Evolutionary conservation across 257 asterid genomes (phyloP), one percentile per base, ranked within the genome.

Genomic region (Rubia yunnanensis): DNA sequence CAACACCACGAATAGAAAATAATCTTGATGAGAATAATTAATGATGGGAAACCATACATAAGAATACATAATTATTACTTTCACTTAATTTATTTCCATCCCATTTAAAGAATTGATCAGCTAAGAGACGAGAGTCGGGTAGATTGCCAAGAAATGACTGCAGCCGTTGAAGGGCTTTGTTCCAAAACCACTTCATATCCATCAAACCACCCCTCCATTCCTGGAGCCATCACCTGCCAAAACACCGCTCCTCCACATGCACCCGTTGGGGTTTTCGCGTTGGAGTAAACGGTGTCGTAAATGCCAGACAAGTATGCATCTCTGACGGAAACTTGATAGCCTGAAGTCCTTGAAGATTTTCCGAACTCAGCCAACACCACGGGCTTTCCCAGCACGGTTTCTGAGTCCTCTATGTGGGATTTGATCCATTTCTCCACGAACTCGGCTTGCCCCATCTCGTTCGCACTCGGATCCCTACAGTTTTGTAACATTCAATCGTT

Each of bases 111-210:
- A 24, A 23, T 53, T 2, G 9, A 27, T 5, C 26, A 63, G 39
- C 27, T 63, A 26, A 63, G 68, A 68, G 61, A 26, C 17, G 75
- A 61, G 10, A 75, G 75, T 36, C 75, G 57, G 24, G 11, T 32
- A 38, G 75, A 69, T 56, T 73, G 81, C 52, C 18, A 41, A 26
- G 74, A 17, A 23, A 77, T 73, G 9, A 77, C 53, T n/a, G 66
- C 63, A 7, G 66, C 53, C n/a, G 73, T 73, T 35, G 78, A 70
- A n/a, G 73, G 75, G 49, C 44, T 66, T 7, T 10, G 35, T 20
- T 71, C 50, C 22, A 77, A 65, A 36, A 73, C 64, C n/a, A 73
- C 49, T 56, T 73, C 74, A 70, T 73, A 77, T 27, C 78, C 76
- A 39, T 77, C 78, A 24, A 54, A 23, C 35, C 15, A 66, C 5